Conservation (phyloP, 1,284 basidiomycete genomes). For the Rhodotorula sp. region DNA sequence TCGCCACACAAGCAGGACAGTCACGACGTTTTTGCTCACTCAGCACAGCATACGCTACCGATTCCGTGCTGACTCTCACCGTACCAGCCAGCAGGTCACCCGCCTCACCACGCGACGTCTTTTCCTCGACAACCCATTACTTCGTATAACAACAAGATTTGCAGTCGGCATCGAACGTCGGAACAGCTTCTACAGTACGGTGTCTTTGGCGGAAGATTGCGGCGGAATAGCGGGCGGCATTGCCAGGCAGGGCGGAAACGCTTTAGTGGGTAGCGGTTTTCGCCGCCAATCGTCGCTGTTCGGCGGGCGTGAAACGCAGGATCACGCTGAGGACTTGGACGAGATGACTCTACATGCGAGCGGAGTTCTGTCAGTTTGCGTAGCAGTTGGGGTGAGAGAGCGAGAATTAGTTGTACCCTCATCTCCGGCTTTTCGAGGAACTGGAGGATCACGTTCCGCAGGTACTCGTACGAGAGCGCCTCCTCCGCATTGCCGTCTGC, state of each 20-base stretch:
- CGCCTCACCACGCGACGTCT: background rate
- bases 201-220: background rate
- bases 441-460: conserved; percentile 88
- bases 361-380: background rate
- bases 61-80: background rate
- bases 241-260: too few species aligned
- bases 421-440: conserved; percentile 88
- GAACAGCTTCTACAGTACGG: background rate
- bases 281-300: conserved; percentile 76
- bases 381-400: background rate
- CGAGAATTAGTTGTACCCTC: conserved; percentile 58
- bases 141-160: too few species aligned
- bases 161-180: background rate
- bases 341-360: conserved; percentile 67
- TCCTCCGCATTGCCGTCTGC: conserved; percentile 54
- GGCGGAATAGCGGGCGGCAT: background rate
- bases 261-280: conserved; percentile 4
- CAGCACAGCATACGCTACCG: too few species aligned
- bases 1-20: too few species aligned
- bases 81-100: background rate
- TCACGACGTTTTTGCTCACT: too few species aligned
- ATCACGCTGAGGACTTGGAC: conserved; percentile 86
- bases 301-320: conserved; percentile 86
- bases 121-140: too few species aligned
- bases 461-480: conserved; percentile 90